These are phyloP conservation scores for Gossypium gossypioides DNA, from an alignment of 441 rosid species.

Conservation along the genomic window DNA sequence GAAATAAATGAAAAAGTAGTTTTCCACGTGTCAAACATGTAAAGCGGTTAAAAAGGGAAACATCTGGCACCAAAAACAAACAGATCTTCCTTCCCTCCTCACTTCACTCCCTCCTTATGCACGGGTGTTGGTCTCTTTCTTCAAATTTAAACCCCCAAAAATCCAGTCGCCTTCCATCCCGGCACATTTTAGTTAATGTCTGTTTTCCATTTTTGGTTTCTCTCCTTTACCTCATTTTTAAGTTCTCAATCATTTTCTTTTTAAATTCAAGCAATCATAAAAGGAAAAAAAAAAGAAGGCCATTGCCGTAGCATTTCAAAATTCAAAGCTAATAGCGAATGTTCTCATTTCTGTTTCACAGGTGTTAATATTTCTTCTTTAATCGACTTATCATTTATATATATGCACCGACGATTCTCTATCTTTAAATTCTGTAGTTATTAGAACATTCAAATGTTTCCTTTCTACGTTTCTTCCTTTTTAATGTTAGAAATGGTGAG, in stretches of 20 bases:
- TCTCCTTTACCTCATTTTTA: constrained; percentile 10
- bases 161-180: neutral
- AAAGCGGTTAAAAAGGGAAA: neutral
- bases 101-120: neutral
- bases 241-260: neutral
- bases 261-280: neutral
- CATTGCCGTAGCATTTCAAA: neutral
- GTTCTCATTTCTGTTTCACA: neutral
- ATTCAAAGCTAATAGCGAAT: neutral
- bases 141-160: neutral
- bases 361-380: neutral
- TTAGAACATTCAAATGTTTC: neutral
- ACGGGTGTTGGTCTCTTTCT: constrained; percentile 24
- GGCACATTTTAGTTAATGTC: constrained; percentile 25
- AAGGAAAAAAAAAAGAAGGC: neutral
- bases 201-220: neutral
- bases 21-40: neutral
- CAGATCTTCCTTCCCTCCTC: neutral
- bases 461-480: neutral
- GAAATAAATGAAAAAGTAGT: neutral
- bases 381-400: neutral
- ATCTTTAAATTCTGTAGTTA: neutral
- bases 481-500: constrained; percentile 4
- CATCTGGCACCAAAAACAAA: neutral
- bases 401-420: neutral